Evolutionary conservation across 2,329 filamentous ascomycete species (phyloP).

Genomic region (Cercospora citrullina): DNA sequence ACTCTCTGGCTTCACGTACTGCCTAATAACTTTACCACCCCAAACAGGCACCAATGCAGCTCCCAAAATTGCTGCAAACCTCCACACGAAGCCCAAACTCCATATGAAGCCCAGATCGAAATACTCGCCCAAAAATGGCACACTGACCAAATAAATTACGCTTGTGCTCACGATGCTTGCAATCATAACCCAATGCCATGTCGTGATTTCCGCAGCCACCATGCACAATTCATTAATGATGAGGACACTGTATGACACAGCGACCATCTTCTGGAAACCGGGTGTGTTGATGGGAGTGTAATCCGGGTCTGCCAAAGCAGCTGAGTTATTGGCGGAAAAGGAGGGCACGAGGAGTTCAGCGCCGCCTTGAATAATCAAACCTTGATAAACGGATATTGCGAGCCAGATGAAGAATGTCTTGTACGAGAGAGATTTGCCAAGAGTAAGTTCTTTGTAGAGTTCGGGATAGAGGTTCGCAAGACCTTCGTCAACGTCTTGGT

Average conservation of each 20-base stretch:
- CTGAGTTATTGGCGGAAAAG: slow-evolving; percentile 43
- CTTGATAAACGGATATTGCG: slow-evolving; percentile 90
- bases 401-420: slow-evolving; percentile 98
- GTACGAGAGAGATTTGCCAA: slow-evolving; percentile 82
- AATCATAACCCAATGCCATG: slow-evolving; percentile 95
- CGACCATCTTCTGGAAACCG: slow-evolving; percentile 65
- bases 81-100: slow-evolving; percentile 83
- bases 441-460: slow-evolving; percentile 94
- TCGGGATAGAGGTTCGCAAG: slow-evolving; percentile 95
- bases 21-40: slow-evolving; percentile 77
- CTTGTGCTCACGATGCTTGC: slow-evolving; percentile 79
- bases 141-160: slow-evolving; percentile 72
- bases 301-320: slow-evolving; percentile 17
- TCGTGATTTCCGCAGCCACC: slow-evolving; percentile 95
- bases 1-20: slow-evolving; percentile 85
- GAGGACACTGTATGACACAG: slow-evolving; percentile 86
- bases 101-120: slow-evolving; percentile 81
- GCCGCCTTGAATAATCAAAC: slow-evolving; percentile 91
- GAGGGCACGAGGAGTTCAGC: slow-evolving; percentile 83
- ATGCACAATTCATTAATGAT: slow-evolving; percentile 94
- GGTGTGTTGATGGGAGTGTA: slow-evolving; percentile 25
- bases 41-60: slow-evolving; percentile 85
- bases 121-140: slow-evolving; percentile 87
- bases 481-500: slow-evolving; percentile 91
- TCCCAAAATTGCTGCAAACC: slow-evolving; percentile 74